Base-by-base conservation (phyloP, 1,284 basidiomycete genomes). In the Lentinula novae-zelandiae region DNA sequence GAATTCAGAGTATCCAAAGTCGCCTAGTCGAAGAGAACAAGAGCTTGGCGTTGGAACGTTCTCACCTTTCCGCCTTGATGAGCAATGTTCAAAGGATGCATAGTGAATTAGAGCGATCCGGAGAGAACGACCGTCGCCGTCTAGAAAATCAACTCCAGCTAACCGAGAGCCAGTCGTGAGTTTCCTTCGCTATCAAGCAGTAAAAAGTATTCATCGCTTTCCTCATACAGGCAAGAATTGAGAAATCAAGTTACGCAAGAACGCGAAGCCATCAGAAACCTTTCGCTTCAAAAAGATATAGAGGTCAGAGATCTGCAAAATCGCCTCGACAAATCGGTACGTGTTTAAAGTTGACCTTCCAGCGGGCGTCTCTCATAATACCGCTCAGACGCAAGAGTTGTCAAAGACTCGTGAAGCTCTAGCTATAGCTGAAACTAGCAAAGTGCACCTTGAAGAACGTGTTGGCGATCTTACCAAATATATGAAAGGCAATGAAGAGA, bases 41-140 rank as follows among this genome's bases (percentile, higher is more conserved):
- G 68, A 82, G 79, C 1, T 79, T 97, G 1, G 78, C 89, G 5
- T 78, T 87, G 65, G 95, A 98, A 71, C 87, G 93, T 8, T 87
- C 91, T 4, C 89, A 90, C 63, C 78, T 98, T 8, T 87, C 92
- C 17, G 92, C 95, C 69, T 80, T 97, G 17, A 92, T 97, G 82
- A 79, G 83, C 27, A 96, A 92, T 68, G 87, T 96, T 33, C 92
- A 94, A 73, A 89, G 84, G 68, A 94, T 98, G 86, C 92, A 94
- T 68, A 84, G 84, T 60, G 95, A 97, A 69, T 80, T 93, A 13
- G 94, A 96, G 69, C 82, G 86, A 42, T 89, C 90, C 0, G 86
- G 88, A 9, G 85, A 88, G 67, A 95, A 93, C 63, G 90, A 93
- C 67, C 82, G 90, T 12, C 78, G 85, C 22, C 84, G 92, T 15